Conservation (phyloP, 208 protist genomes). For the Trypanosoma platydactyli region DNA sequence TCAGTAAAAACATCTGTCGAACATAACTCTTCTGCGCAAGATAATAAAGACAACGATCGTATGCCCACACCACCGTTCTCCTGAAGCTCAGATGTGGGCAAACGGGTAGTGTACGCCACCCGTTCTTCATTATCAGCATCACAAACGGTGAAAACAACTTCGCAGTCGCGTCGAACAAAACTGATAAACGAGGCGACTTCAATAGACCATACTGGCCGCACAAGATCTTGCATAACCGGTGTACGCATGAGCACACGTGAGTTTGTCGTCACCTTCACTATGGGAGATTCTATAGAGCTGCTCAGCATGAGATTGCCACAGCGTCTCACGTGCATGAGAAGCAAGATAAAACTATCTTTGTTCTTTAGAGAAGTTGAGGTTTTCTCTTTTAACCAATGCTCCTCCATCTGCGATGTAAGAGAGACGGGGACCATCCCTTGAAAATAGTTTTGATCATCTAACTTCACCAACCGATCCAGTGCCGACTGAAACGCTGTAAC, state of each 20-base stretch:
- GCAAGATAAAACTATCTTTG: slow-evolving; percentile 48
- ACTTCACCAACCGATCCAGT: slow-evolving; percentile 86
- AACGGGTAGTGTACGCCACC: slow-evolving; percentile 50
- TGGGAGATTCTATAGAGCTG: slow-evolving; percentile 39
- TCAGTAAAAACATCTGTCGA: not conserved
- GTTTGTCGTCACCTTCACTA: slow-evolving; percentile 71
- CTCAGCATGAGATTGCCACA: slow-evolving; percentile 51
- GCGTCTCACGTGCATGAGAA: slow-evolving; percentile 71
- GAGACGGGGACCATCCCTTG: slow-evolving; percentile 67
- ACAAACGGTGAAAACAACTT: slow-evolving; percentile 67
- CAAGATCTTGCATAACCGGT: slow-evolving; percentile 43
- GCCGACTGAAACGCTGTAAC: slow-evolving; percentile 58
- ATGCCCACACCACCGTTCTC: slow-evolving; percentile 74
- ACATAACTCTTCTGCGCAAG: slow-evolving; percentile 23
- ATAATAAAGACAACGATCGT: slow-evolving; percentile 38
- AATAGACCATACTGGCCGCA: slow-evolving; percentile 56
- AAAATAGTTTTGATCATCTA: slow-evolving; percentile 89
- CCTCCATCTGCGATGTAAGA: slow-evolving; percentile 59
- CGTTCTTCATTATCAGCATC: slow-evolving; percentile 42
- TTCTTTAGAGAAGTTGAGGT: not conserved
- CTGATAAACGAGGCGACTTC: slow-evolving; percentile 78
- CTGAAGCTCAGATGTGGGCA: slow-evolving; percentile 46
- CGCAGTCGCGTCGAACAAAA: slow-evolving; percentile 62
- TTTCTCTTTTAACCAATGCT: slow-evolving; percentile 57
- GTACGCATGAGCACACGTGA: slow-evolving; percentile 69